phyloP scores from a whole-genome alignment of 208 protist species.

The Angomonas deanei region DNA sequence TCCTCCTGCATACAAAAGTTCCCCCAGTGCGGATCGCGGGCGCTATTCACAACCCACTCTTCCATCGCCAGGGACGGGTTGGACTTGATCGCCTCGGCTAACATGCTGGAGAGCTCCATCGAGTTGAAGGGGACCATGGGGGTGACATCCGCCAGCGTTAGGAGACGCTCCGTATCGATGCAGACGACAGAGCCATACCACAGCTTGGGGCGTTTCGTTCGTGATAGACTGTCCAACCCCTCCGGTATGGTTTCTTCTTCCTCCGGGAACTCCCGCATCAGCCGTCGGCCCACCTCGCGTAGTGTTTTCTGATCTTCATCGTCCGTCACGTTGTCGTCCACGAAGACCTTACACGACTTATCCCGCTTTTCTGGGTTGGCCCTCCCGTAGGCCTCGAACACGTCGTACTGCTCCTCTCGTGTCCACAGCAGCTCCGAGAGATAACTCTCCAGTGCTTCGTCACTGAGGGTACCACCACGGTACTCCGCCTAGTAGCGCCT shows the following conservation, averaged over 20 bases:
- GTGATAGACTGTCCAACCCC: too few relatives aligned
- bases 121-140: neutral
- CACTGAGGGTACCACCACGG: neutral
- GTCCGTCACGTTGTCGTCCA: neutral
- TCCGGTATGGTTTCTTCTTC: neutral
- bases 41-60: neutral
- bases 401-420: conserved; percentile 18
- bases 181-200: neutral
- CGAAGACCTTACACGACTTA: neutral
- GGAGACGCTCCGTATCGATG: neutral
- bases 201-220: neutral
- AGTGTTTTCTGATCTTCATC: too few relatives aligned
- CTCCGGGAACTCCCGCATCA: neutral
- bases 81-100: neutral
- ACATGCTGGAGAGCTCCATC: neutral
- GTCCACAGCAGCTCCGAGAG: conserved; percentile 13
- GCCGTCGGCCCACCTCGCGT: neutral
- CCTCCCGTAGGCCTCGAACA: conserved; percentile 10
- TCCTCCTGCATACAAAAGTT: neutral
- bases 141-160: neutral
- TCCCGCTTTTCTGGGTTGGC: too few relatives aligned
- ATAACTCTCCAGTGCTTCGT: conserved; percentile 1
- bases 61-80: neutral
- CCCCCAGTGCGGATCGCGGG: too few relatives aligned
- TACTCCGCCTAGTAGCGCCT: neutral